Evolutionary conservation across 1,139 yeast genomes (phyloP).

Genomic region (Blastobotrys serpentis): DNA sequence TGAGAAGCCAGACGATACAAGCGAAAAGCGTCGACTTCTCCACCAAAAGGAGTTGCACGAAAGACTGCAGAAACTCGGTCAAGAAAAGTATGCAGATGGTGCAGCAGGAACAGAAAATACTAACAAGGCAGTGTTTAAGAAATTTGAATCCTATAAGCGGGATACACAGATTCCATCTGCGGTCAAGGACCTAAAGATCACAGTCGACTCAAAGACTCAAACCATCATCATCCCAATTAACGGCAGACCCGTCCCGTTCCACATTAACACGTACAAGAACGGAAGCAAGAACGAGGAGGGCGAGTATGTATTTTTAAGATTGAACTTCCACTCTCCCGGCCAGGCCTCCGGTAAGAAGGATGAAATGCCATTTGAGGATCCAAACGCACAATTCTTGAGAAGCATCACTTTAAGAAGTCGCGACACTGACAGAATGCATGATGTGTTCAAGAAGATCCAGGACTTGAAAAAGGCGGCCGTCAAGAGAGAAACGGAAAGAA

Average conservation of each 20-base stretch:
- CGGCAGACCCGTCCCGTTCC: slow-evolving; percentile 98
- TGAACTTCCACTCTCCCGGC: slow-evolving; percentile 94
- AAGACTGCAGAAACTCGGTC: slow-evolving; percentile 80
- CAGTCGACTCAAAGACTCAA: slow-evolving; percentile 83
- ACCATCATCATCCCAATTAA: slow-evolving; percentile 87
- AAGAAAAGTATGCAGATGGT: slow-evolving; percentile 36
- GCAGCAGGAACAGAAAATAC: slow-evolving; percentile 63
- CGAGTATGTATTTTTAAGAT: slow-evolving; percentile 83
- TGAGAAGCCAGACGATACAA: slow-evolving; percentile 67
- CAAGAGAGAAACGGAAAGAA: slow-evolving; percentile 86
- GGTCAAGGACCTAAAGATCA: slow-evolving; percentile 81
- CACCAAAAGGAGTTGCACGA: slow-evolving; percentile 82
- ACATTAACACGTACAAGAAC: slow-evolving; percentile 87
- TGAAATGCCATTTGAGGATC: slow-evolving; percentile 90
- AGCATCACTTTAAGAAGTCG: slow-evolving; percentile 85
- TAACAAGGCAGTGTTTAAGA: slow-evolving; percentile 73
- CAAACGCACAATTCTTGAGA: slow-evolving; percentile 82
- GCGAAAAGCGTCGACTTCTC: slow-evolving; percentile 78
- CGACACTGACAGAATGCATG: slow-evolving; percentile 89
- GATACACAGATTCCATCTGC: slow-evolving; percentile 86
- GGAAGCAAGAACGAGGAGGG: slow-evolving; percentile 97
- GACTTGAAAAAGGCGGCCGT: slow-evolving; percentile 91
- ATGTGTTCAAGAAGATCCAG: slow-evolving; percentile 83
- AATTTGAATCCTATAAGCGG: slow-evolving; percentile 90
- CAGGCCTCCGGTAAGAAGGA: slow-evolving; percentile 65